phyloP scores from a whole-genome alignment of 441 rosid species.

The Eutrema salsugineum region DNA sequence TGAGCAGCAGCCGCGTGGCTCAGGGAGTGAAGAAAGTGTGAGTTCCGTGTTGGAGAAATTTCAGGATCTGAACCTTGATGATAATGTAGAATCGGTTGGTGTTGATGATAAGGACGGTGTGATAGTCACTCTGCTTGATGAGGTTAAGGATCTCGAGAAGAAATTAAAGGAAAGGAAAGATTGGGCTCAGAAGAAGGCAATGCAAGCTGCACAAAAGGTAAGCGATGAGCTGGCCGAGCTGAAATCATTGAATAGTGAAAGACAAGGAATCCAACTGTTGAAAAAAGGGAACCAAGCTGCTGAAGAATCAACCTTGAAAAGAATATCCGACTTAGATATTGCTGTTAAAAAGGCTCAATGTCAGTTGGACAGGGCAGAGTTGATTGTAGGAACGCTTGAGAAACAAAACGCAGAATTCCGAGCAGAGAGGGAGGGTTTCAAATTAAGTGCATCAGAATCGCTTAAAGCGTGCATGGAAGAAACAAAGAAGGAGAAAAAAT shows the following conservation, averaged over 20 bases:
- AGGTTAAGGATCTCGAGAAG: slow-evolving; percentile 67
- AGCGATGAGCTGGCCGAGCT: slow-evolving; percentile 75
- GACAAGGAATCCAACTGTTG: slow-evolving; percentile 65
- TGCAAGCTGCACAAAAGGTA: slow-evolving; percentile 89
- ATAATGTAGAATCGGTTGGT: slow-evolving; percentile 44
- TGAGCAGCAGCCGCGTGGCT: slow-evolving; percentile 45
- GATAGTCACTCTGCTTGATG: slow-evolving; percentile 51
- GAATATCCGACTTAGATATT: slow-evolving; percentile 71
- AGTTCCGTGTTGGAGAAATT: slow-evolving; percentile 55
- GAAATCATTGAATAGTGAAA: slow-evolving; percentile 67
- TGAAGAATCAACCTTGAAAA: slow-evolving; percentile 75
- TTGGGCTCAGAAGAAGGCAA: slow-evolving; percentile 91
- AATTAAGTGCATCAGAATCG: slow-evolving; percentile 82
- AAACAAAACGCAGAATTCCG: slow-evolving; percentile 79
- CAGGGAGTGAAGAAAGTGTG: slow-evolving; percentile 46
- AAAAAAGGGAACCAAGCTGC: slow-evolving; percentile 77
- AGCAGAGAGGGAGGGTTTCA: slow-evolving; percentile 87
- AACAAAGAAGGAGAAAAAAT: slow-evolving; percentile 76
- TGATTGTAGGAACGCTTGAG: slow-evolving; percentile 68
- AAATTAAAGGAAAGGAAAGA: slow-evolving; percentile 78
- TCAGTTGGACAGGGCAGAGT: slow-evolving; percentile 71
- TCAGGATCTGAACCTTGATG: slow-evolving; percentile 66
- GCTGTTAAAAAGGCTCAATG: slow-evolving; percentile 74
- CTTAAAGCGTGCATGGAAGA: slow-evolving; percentile 59
- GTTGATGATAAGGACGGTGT: slow-evolving; percentile 72